These are phyloP conservation scores for Daphne laureola DNA, from an alignment of 441 rosid species.

Conservation along the genomic window DNA sequence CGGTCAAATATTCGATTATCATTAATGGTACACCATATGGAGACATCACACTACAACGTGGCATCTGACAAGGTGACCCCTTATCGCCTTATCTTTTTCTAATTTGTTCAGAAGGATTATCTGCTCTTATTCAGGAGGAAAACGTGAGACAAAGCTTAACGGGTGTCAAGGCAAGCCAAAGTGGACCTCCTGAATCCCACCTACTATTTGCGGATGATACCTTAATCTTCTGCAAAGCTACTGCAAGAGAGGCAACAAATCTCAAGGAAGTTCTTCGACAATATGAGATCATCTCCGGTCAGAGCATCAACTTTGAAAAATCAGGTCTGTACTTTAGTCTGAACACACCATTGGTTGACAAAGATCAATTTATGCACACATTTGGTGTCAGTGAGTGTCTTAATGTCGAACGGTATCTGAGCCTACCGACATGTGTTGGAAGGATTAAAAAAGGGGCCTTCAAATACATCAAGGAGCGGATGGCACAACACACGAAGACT, in stretches of 20 bases:
- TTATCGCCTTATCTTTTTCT: neutral
- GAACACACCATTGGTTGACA: neutral
- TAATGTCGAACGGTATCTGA: neutral
- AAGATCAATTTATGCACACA: neutral
- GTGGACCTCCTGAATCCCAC: neutral
- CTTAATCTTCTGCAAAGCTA: neutral
- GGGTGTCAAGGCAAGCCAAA: neutral
- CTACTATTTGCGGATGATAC: neutral
- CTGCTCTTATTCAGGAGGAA: too few species aligned
- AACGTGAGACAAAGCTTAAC: too few species aligned
- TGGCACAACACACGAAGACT: too few species aligned
- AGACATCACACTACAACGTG: neutral
- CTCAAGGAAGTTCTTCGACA: neutral
- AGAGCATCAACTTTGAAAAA: neutral
- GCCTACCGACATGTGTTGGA: too few species aligned
- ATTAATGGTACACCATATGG: too few species aligned
- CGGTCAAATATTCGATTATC: too few species aligned
- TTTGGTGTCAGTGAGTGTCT: neutral
- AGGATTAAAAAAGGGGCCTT: neutral
- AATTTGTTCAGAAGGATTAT: neutral
- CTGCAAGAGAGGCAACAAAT: neutral
- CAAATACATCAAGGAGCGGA: neutral
- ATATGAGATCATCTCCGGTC: neutral
- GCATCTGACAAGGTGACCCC: neutral
- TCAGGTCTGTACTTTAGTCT: neutral